Conservation (phyloP, 164 flowering plant genomes). For the Magnolia sinica region DNA sequence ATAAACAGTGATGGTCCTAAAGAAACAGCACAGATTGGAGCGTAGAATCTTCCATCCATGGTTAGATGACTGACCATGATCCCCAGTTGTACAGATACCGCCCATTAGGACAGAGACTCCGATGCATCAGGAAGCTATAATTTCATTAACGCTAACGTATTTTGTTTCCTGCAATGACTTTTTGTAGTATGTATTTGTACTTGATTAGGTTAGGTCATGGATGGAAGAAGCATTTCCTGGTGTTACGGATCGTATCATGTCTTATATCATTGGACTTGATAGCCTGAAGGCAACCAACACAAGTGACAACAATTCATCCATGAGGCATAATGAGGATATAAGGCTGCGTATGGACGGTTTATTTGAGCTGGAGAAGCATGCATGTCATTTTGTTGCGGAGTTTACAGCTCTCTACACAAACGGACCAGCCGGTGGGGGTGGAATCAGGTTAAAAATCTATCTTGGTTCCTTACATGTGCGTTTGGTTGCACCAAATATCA, state of each 20-base stretch:
- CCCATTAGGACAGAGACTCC: not conserved
- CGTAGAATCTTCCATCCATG: not conserved
- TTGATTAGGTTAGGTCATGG: slow-evolving; percentile 81
- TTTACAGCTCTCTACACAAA: slow-evolving; percentile 90
- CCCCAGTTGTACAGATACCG: not conserved
- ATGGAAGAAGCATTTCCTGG: slow-evolving; percentile 74
- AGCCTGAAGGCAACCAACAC: slow-evolving; percentile 58
- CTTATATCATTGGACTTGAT: slow-evolving; percentile 85
- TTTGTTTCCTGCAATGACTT: not conserved
- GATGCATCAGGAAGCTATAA: not conserved
- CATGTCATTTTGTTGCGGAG: slow-evolving; percentile 61
- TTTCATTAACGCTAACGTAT: not conserved
- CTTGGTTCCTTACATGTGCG: not conserved
- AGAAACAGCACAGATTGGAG: not conserved
- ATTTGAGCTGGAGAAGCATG: slow-evolving; percentile 72
- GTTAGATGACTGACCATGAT: not conserved
- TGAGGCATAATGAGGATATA: slow-evolving; percentile 44
- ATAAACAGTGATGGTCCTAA: too few relatives aligned
- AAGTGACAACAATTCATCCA: slow-evolving; percentile 10
- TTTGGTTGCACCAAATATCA: too few relatives aligned
- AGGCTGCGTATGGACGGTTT: slow-evolving; percentile 90
- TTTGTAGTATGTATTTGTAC: not conserved
- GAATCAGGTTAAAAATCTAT: slow-evolving; percentile 56
- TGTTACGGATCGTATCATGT: slow-evolving; percentile 38
- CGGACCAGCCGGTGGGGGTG: slow-evolving; percentile 99